Percentiles rank a stretch among this genome's conserved stretches.
Evolutionary conservation across 2,329 filamentous ascomycete genomes (phyloP).

Genomic region (Boeremia exigua): DNA sequence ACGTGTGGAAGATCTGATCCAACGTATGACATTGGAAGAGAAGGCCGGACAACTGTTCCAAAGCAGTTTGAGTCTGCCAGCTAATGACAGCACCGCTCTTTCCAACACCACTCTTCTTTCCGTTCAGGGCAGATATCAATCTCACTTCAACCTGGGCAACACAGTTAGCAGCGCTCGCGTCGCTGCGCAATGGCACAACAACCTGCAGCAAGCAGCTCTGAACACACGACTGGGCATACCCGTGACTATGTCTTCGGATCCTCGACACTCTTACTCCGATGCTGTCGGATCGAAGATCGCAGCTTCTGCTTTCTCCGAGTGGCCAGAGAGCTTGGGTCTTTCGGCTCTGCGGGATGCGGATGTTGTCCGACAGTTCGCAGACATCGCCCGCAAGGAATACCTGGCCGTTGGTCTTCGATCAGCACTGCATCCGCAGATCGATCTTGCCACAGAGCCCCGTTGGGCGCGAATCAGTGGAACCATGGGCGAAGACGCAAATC

Average conservation of each 20-base stretch:
- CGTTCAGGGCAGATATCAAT: slow-evolving; percentile 47
- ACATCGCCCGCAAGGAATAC: slow-evolving; percentile 58
- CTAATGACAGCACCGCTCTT: slow-evolving; percentile 40
- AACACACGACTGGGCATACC: slow-evolving; percentile 58
- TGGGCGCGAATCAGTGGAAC: slow-evolving; percentile 57
- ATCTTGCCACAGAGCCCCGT: slow-evolving; percentile 59
- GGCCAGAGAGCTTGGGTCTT: slow-evolving; percentile 60
- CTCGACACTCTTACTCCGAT: slow-evolving; percentile 54
- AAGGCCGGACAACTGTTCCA: slow-evolving; percentile 59
- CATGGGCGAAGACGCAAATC: slow-evolving; percentile 58
- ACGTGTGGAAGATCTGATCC: slow-evolving; percentile 54
- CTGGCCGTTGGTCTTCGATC: slow-evolving; percentile 52
- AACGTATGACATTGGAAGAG: slow-evolving; percentile 57
- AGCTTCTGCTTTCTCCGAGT: slow-evolving; percentile 56
- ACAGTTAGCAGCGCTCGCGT: slow-evolving; percentile 49
- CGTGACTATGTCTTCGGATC: slow-evolving; percentile 57
- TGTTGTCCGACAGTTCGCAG: slow-evolving; percentile 55
- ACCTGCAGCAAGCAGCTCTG: slow-evolving; percentile 52
- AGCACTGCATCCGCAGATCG: slow-evolving; percentile 59
- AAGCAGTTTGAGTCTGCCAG: slow-evolving; percentile 40
- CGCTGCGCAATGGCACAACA: slow-evolving; percentile 51
- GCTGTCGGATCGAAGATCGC: slow-evolving; percentile 53
- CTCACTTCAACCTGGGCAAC: slow-evolving; percentile 58
- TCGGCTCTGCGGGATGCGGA: slow-evolving; percentile 56
- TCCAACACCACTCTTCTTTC: slow-evolving; percentile 41